Conservation (phyloP, 306 rosid species). For the Cyamopsis tetragonoloba region DNA sequence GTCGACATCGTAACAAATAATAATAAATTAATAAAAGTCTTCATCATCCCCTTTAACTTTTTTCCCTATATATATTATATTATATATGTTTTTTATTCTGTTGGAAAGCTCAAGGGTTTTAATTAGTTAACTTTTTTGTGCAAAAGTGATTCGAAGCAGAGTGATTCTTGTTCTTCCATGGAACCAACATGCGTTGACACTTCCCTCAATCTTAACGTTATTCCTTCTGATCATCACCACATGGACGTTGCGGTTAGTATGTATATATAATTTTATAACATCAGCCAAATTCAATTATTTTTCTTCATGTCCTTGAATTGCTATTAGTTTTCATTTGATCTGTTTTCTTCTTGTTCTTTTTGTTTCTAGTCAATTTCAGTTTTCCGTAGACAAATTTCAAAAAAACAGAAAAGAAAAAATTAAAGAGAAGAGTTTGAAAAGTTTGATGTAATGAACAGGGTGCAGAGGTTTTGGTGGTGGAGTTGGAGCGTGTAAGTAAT, state of each 20-base stretch:
- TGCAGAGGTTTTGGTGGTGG: slow-evolving; percentile 31
- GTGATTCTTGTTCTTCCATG: slow-evolving; percentile 28
- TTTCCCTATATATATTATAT: slow-evolving; percentile 13
- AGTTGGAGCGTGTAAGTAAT: slow-evolving; percentile 44
- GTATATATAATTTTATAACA: neutral
- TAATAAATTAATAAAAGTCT: neutral
- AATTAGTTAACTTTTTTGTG: too few relatives aligned
- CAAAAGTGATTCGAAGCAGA: too few relatives aligned
- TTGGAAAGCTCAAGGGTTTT: too few relatives aligned
- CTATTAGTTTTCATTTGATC: too few relatives aligned
- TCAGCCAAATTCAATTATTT: too few relatives aligned
- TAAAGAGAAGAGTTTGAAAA: too few relatives aligned
- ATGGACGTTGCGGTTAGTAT: slow-evolving; percentile 29
- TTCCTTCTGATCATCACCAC: slow-evolving; percentile 28
- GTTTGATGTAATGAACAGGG: slow-evolving; percentile 3
- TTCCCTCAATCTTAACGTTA: slow-evolving; percentile 59
- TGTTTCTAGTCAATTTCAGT: too few relatives aligned
- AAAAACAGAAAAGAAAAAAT: too few relatives aligned
- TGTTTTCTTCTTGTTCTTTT: too few relatives aligned
- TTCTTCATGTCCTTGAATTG: too few relatives aligned
- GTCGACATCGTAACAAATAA: neutral
- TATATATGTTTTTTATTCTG: too few relatives aligned
- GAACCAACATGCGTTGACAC: slow-evolving; percentile 39
- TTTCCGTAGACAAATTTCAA: too few relatives aligned
- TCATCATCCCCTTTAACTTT: neutral